Percentiles rank a stretch among this genome's conserved stretches.
Conservation (phyloP, 2,329 filamentous ascomycete genomes). For the Ceratocystis lukuohia region DNA sequence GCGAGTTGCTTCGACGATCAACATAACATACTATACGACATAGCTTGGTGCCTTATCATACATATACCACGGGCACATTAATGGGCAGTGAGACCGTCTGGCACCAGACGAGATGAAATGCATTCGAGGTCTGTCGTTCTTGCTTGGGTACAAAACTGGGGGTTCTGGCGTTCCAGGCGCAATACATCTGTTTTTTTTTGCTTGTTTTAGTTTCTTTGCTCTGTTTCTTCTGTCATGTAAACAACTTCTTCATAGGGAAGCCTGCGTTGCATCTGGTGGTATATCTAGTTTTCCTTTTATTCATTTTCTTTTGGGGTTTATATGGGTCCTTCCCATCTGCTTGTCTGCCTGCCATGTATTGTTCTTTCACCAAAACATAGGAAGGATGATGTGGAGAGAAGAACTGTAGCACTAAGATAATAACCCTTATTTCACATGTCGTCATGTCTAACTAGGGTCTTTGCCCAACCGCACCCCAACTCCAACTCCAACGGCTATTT, state of each 20-base stretch:
- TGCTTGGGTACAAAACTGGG: constrained; percentile 20
- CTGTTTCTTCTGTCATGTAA: constrained; percentile 18
- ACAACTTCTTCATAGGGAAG: constrained; percentile 18
- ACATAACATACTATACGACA: constrained; percentile 6
- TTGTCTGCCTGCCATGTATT: too few relatives aligned
- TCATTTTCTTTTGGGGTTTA: constrained; percentile 8
- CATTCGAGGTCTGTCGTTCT: constrained; percentile 17
- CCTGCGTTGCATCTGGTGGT: constrained; percentile 15
- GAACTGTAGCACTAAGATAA: too few relatives aligned
- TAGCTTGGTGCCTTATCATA: constrained; percentile 9
- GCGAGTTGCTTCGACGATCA: neutral
- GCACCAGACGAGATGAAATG: constrained; percentile 12
- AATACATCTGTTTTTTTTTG: constrained; percentile 20
- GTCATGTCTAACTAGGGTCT: too few relatives aligned
- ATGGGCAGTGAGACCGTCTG: constrained; percentile 5
- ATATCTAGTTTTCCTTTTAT: constrained; percentile 18
- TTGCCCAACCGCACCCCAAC: too few relatives aligned
- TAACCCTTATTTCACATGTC: too few relatives aligned
- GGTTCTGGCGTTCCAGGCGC: constrained; percentile 20
- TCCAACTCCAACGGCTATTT: too few relatives aligned
- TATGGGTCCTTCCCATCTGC: too few relatives aligned
- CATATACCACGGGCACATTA: constrained; percentile 9
- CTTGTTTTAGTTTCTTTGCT: constrained; percentile 17
- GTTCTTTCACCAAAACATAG: too few relatives aligned
- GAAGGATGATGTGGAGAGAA: too few relatives aligned